Base-by-base conservation (phyloP, 257 asterid species). In the Ocimum tenuiflorum region DNA sequence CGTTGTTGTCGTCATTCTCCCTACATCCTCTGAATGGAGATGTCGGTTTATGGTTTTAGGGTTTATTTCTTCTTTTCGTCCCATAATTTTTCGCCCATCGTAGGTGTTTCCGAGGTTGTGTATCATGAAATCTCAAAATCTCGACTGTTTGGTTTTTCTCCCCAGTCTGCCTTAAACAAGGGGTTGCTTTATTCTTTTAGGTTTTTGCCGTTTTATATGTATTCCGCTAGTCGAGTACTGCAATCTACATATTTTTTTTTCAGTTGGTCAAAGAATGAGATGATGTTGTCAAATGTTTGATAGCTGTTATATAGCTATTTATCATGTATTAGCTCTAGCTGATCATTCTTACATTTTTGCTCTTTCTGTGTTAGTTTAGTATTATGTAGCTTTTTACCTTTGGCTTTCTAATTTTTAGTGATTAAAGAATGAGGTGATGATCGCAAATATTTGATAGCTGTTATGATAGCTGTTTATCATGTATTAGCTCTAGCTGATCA, bases 271-370 rank as follows among this genome's bases (percentile, higher is more conserved):
- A 24, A 53, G 75, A 63, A 69, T 63, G 81, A 77, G 36, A 60
- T 75, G 85, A 77, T 6, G 83, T 73, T 18, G 6, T 41, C 19
- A 48, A 46, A 1, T 2, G 4, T 10, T 66, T 83, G 92, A 83
- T 52, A 14, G 88, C 85, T 67, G 47, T 52, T 15, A 58, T 82
- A 87, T 82, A 56, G 87, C 85, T 64, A n/a, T 39, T 60, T 74
- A 71, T 68, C 79, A 79, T 80, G 88, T 85, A 82, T 84, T 81
- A 82, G 89, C 91, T 81, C 91, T 84, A 27, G 31, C 31, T 27
- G 31, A 27, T 27, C 31, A 27, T 27, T 27, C 31, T 27, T 27
- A 4, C 3, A 27, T 27, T 27, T 2, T 27, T 27, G 31, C 31
- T 27, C 31, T 27, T 27, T 27, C 31, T 4, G 4, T 27, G 4